Evolutionary conservation across 805 yeast species (phyloP).

Genomic region (Ogataea thermomethanolica): DNA sequence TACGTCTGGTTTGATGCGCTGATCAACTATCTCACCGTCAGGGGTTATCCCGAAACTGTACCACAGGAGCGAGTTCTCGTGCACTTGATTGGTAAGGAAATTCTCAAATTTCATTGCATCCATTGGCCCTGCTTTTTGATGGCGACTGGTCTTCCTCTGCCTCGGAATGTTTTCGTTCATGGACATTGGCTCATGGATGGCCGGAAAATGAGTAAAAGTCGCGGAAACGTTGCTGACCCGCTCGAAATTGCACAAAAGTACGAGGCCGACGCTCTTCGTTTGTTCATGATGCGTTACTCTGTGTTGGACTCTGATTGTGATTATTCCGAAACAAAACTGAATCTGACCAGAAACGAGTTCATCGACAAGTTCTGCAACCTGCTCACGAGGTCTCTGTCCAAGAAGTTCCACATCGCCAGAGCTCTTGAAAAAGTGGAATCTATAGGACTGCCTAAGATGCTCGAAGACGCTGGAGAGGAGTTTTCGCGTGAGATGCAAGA

Average conservation of each 20-base stretch:
- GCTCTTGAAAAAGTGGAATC: conserved; percentile 34
- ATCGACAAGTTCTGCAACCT: conserved; percentile 84
- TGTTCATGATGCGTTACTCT: conserved; percentile 73
- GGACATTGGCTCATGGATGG: conserved; percentile 94
- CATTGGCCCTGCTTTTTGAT: conserved; percentile 92
- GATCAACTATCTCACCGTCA: conserved; percentile 72
- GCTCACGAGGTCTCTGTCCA: conserved; percentile 68
- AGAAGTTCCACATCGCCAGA: conserved; percentile 54
- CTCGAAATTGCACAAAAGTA: conserved; percentile 55
- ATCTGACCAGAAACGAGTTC: conserved; percentile 54
- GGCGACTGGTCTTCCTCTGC: conserved; percentile 74
- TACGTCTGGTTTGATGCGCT: conserved; percentile 98
- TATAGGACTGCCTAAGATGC: conserved; percentile 26
- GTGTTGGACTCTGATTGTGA: conserved; percentile 76
- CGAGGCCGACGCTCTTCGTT: conserved; percentile 71
- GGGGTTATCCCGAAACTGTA: conserved; percentile 47
- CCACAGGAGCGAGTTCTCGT: conserved; percentile 34
- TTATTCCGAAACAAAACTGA: conserved; percentile 58
- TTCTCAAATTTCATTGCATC: conserved; percentile 79
- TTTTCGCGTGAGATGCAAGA: conserved; percentile 18
- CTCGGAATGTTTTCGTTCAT: conserved; percentile 78
- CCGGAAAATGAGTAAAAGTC: conserved; percentile 86
- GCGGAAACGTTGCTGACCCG: conserved; percentile 95
- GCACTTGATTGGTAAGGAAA: conserved; percentile 91
- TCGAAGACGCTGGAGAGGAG: conserved; percentile 14